Evolutionary conservation across 1,284 basidiomycete species (phyloP).

Genomic region (Termitomyces sp.): DNA sequence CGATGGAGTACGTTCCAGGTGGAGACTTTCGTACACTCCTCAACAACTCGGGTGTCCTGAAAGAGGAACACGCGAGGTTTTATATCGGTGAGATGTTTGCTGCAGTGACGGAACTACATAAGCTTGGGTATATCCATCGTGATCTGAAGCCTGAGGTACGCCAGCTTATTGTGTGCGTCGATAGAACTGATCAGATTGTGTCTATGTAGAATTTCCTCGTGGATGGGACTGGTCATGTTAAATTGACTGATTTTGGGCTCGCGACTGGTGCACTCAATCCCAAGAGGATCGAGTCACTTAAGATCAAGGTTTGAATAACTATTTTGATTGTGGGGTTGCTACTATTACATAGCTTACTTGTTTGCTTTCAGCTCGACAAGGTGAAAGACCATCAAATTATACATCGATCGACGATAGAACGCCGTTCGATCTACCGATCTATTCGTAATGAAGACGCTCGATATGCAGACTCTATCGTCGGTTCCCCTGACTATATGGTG

Average conservation of each 20-base stretch:
- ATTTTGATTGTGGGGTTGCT: not conserved
- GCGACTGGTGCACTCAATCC: constrained; percentile 97
- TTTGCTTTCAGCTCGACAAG: constrained; percentile 72
- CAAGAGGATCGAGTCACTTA: constrained; percentile 90
- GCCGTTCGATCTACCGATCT: constrained; percentile 92
- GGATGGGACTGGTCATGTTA: constrained; percentile 94
- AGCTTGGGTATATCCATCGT: constrained; percentile 94
- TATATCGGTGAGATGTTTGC: constrained; percentile 97
- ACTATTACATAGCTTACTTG: constrained; percentile 4
- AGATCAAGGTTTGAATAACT: constrained; percentile 65
- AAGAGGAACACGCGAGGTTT: constrained; percentile 92
- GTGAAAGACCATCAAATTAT: constrained; percentile 93
- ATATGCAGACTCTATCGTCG: constrained; percentile 97
- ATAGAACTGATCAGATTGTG: not conserved
- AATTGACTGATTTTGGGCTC: constrained; percentile 97
- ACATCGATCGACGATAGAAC: constrained; percentile 90
- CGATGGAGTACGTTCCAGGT: constrained; percentile 98
- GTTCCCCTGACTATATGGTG: constrained; percentile 94
- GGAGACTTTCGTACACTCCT: constrained; percentile 93
- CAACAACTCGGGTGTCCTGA: constrained; percentile 94
- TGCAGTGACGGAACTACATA: constrained; percentile 87
- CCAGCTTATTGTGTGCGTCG: not conserved
- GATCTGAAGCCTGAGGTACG: constrained; percentile 94
- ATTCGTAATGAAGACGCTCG: constrained; percentile 89
- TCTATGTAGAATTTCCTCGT: constrained; percentile 87